Evolutionary conservation across 2,329 filamentous ascomycete genomes (phyloP), one percentile per base, ranked within the genome.

Genomic region (Diaporthe vaccinii): DNA sequence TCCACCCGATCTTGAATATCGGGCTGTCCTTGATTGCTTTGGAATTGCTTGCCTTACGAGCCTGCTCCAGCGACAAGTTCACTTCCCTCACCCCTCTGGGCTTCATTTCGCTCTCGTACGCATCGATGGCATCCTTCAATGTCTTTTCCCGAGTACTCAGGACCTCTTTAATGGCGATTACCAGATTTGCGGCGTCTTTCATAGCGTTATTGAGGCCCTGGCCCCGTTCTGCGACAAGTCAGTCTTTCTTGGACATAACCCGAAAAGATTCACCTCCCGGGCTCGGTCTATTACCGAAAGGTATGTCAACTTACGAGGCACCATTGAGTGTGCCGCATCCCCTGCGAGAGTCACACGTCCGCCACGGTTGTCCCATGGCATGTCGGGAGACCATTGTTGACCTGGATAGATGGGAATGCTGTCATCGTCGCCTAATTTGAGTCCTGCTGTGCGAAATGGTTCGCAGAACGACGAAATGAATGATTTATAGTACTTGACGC

Each of bases 311-410:
- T 65, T 49, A 65, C 61, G 41, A 65, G 41, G 61, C 15, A 65
- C 61, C 61, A 65, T 65, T 17, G 61, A 65, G 41, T 65, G 61
- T 22, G 61, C 61, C 5, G 61, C 61, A 28, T 65, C 61, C 25
- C 61, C 61, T 34, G 61, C 61, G 12, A 65, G 25, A n/a, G 61
- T 65, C 17, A 65, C 61, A 31, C 28, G 41, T n/a, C 61, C 61
- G 14, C 28, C 20, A 10, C 12, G 20, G 20, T 49, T 65, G 28
- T 65, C 61, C 61, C 61, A 65, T 7, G 61, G 41, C 61, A 65
- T 65, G 9, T 49, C 10, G 8, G 61, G 61, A 12, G 61, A 22
- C 61, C 61, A 65, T 34, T 65, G 61, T 14, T 65, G 61, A 12
- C 61, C 61, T 22, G 61, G 41, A 49, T 65, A 65, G 31, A 65